Conservation (phyloP, 768 basidiomycete genomes). For the Suillus paluster region DNA sequence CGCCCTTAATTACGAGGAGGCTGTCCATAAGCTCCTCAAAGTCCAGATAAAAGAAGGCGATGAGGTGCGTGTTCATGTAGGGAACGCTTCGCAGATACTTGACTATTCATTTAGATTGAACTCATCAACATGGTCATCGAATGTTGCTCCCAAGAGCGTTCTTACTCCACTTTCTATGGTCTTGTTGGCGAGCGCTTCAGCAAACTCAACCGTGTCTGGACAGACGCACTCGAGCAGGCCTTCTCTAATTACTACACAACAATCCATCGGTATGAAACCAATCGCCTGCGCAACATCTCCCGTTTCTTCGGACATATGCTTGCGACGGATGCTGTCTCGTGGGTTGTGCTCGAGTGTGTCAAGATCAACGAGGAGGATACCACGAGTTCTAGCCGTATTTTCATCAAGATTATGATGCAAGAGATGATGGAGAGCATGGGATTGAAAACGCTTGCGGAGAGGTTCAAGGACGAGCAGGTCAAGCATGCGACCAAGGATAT, state of each 20-base stretch:
- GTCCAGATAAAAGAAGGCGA: conserved; percentile 90
- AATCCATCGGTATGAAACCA: conserved; percentile 98
- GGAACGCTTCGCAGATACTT: background rate
- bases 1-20: conserved; percentile 97
- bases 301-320: conserved; percentile 95
- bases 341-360: conserved; percentile 82
- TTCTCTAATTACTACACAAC: conserved; percentile 93
- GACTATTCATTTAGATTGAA: conserved; percentile 67
- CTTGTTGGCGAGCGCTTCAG: conserved; percentile 95
- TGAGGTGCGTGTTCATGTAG: conserved; percentile 62
- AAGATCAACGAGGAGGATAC: conserved; percentile 98
- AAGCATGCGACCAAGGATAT: conserved; percentile 73
- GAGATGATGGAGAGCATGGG: conserved; percentile 97
- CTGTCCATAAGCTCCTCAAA: conserved; percentile 96
- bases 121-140: conserved; percentile 99
- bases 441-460: conserved; percentile 79
- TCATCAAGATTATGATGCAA: conserved; percentile 94
- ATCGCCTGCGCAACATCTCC: conserved; percentile 95
- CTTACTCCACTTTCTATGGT: conserved; percentile 97
- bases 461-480: conserved; percentile 89
- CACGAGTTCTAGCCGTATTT: conserved; percentile 94
- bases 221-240: conserved; percentile 83
- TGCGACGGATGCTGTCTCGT: conserved; percentile 85
- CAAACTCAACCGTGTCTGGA: conserved; percentile 95
- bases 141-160: conserved; percentile 99